Percentiles rank a stretch among this genome's conserved stretches.
phyloP scores from a whole-genome alignment of 768 basidiomycete species.

The Phaeotremella skinneri region DNA sequence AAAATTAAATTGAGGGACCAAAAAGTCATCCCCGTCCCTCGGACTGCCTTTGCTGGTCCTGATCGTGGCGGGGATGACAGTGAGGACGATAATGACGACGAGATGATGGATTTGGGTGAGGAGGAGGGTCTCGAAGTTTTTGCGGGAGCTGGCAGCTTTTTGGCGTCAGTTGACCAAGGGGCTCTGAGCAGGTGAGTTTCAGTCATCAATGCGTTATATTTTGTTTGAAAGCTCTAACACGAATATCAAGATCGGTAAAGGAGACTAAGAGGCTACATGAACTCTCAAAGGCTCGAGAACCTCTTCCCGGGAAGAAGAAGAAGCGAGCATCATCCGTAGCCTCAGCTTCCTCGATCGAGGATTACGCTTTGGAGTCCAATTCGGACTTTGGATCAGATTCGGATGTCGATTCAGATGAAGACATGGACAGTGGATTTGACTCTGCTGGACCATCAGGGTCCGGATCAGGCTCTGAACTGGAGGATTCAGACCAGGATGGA shows the following conservation, averaged over 20 bases:
- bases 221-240: constrained; percentile 17
- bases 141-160: constrained; percentile 64
- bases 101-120: constrained; percentile 64
- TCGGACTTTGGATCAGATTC: constrained; percentile 54
- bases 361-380: constrained; percentile 60
- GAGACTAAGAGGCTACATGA: constrained; percentile 71
- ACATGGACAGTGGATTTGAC: constrained; percentile 25
- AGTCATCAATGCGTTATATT: constrained; percentile 12
- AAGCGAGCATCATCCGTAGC: constrained; percentile 55
- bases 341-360: constrained; percentile 64
- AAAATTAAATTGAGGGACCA: constrained; percentile 50
- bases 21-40: constrained; percentile 46
- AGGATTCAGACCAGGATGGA: constrained; percentile 20
- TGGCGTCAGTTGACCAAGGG: constrained; percentile 68
- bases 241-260: constrained; percentile 68
- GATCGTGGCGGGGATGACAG: constrained; percentile 55
- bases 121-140: constrained; percentile 63
- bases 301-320: constrained; percentile 55
- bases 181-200: constrained; percentile 71
- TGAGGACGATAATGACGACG: constrained; percentile 67
- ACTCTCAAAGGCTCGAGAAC: constrained; percentile 57
- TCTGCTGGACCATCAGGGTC: constrained; percentile 26
- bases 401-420: constrained; percentile 45
- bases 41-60: constrained; percentile 28
- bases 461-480: constrained; percentile 24